phyloP scores from a whole-genome alignment of 164 flowering plant genomes.

The Magnolia changhungtana region DNA sequence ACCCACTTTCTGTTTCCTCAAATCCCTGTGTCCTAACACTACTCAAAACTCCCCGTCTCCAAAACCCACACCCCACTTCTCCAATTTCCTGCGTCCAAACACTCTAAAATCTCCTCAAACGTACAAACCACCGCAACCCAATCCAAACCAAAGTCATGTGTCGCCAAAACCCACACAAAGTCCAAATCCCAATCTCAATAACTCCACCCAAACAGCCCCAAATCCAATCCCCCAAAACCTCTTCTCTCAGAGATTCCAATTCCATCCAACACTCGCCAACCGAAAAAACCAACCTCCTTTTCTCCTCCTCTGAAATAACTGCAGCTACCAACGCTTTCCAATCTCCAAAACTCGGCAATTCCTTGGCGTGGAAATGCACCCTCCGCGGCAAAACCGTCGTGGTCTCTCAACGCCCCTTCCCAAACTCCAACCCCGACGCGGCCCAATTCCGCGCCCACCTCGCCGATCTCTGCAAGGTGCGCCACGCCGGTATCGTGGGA shows the following conservation, averaged over 20 bases:
- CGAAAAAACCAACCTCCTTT: neutral
- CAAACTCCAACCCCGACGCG: neutral
- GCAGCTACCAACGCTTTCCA: slow-evolving; percentile 4
- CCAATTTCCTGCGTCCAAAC: too few relatives aligned
- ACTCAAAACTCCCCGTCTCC: neutral
- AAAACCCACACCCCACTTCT: neutral
- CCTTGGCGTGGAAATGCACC: slow-evolving; percentile 2
- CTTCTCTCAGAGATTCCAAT: neutral
- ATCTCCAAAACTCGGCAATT: neutral
- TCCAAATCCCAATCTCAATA: neutral
- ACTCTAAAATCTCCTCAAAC: too few relatives aligned
- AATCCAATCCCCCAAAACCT: neutral
- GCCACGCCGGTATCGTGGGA: neutral
- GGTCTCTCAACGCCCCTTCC: neutral
- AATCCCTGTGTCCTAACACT: neutral
- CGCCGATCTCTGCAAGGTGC: slow-evolving; percentile 3
- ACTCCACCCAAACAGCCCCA: neutral
- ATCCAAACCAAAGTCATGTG: neutral
- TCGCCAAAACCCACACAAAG: neutral
- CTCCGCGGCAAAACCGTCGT: slow-evolving; percentile 5
- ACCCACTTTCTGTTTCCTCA: neutral
- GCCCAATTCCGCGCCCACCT: neutral
- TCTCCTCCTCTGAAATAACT: neutral
- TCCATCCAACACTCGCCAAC: neutral
- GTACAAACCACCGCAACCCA: too few relatives aligned